phyloP scores from a whole-genome alignment of 805 yeast genomes.

The Martiniozyma abietophila region DNA sequence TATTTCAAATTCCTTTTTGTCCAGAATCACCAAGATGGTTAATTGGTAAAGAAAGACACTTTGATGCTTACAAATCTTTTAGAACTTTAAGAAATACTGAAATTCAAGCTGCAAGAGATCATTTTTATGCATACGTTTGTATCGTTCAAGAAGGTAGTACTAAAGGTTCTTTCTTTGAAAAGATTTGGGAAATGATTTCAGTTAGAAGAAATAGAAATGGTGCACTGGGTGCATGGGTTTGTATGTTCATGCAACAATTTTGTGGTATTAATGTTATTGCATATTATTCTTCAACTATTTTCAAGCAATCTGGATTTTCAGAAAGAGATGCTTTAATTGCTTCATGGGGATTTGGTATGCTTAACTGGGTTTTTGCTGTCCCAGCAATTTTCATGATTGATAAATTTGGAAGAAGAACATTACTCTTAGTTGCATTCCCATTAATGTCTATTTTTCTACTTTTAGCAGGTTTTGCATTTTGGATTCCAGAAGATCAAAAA shows the following conservation, averaged over 20 bases:
- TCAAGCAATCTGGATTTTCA: constrained; percentile 40
- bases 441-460: constrained; percentile 46
- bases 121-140: constrained; percentile 58
- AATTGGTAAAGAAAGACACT: constrained; percentile 59
- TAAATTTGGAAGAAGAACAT: constrained; percentile 47
- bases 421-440: constrained; percentile 38
- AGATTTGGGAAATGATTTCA: constrained; percentile 50
- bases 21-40: constrained; percentile 76
- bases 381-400: constrained; percentile 52
- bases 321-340: constrained; percentile 41
- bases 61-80: constrained; percentile 48
- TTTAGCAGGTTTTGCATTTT: constrained; percentile 45
- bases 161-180: constrained; percentile 35
- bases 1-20: constrained; percentile 53
- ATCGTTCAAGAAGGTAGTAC: constrained; percentile 52
- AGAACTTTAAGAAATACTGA: constrained; percentile 38
- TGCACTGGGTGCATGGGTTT: constrained; percentile 68
- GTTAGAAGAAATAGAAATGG: constrained; percentile 81
- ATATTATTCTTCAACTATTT: constrained; percentile 65
- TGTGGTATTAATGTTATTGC: constrained; percentile 71
- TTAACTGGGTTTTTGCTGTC: constrained; percentile 45
- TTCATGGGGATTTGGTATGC: constrained; percentile 61
- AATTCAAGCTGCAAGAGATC: constrained; percentile 61
- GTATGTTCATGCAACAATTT: constrained; percentile 74
- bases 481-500: constrained; percentile 23